Conservation (phyloP, 768 basidiomycete species). For the Collybia sp. region DNA sequence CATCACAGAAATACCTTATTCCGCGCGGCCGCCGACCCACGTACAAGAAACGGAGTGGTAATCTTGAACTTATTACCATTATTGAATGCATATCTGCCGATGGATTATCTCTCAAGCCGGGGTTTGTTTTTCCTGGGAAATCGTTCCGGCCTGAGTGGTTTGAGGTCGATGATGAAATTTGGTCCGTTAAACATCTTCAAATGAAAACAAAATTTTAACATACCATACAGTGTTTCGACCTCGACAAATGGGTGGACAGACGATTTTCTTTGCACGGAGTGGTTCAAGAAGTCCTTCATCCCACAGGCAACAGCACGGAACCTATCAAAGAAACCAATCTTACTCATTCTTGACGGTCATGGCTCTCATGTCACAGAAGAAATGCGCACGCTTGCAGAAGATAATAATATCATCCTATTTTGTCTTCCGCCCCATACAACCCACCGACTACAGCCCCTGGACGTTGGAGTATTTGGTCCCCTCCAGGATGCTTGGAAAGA, state of each 20-base stretch:
- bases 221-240: no score
- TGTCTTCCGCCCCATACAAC: constrained; percentile 32
- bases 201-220: no score
- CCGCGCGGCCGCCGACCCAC: not conserved
- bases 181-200: no score
- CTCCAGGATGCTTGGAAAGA: constrained; percentile 21
- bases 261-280: constrained; percentile 17
- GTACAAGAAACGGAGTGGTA: constrained; percentile 22
- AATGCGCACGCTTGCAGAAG: constrained; percentile 13
- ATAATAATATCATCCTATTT: constrained; percentile 23
- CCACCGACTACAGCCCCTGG: constrained; percentile 34
- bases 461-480: constrained; percentile 34
- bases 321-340: constrained; percentile 10
- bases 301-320: constrained; percentile 14
- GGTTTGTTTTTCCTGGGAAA: constrained; percentile 22
- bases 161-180: no score
- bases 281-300: constrained; percentile 25
- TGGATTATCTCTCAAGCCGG: constrained; percentile 19
- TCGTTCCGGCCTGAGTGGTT: not conserved
- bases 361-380: constrained; percentile 20
- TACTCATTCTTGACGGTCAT: constrained; percentile 32
- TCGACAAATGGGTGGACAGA: constrained; percentile 34
- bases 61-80: constrained; percentile 35
- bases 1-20: not conserved
- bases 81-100: constrained; percentile 32